Evolutionary conservation across 495 filamentous ascomycete species (phyloP).

Genomic region (Venustampulla echinocandica): DNA sequence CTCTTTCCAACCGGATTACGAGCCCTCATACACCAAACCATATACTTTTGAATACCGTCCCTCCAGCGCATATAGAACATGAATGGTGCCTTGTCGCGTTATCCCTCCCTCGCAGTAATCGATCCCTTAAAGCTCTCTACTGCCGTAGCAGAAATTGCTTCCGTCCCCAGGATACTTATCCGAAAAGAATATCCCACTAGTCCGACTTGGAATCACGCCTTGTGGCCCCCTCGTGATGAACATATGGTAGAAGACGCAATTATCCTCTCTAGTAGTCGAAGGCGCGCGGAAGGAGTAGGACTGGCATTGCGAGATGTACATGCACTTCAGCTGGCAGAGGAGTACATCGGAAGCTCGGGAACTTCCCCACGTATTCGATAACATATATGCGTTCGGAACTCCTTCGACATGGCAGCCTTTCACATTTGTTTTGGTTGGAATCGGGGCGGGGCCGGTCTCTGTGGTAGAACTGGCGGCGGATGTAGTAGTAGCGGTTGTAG

Average conservation of each 20-base stretch:
- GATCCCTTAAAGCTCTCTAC: slow-evolving; percentile 1
- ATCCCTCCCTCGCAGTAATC: not conserved
- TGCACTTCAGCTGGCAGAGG: slow-evolving; percentile 7
- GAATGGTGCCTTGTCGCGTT: not conserved
- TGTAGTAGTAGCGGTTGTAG: not conserved
- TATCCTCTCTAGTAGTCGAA: not conserved
- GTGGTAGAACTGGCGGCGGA: not conserved
- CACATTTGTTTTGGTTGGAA: slow-evolving; percentile 5
- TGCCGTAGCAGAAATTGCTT: slow-evolving; percentile 15
- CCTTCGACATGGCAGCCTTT: slow-evolving; percentile 11
- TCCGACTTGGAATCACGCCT: slow-evolving; percentile 1
- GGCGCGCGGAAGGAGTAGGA: slow-evolving; percentile 3
- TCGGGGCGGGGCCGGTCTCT: not conserved
- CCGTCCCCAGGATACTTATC: slow-evolving; percentile 13
- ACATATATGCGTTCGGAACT: not conserved
- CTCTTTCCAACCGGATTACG: too few species aligned
- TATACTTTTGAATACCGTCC: too few species aligned
- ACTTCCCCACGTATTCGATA: not conserved
- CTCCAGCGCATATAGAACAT: too few species aligned
- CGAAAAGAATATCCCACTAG: slow-evolving; percentile 11
- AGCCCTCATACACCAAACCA: too few species aligned
- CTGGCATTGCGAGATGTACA: slow-evolving; percentile 9
- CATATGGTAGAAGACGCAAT: slow-evolving; percentile 8
- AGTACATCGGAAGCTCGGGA: not conserved
- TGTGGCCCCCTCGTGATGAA: slow-evolving; percentile 1